Percentiles rank a stretch among this genome's conserved stretches.
Conservation (phyloP, 192 early-diverging fungal genomes). For the Polychytrium aggregatum region DNA sequence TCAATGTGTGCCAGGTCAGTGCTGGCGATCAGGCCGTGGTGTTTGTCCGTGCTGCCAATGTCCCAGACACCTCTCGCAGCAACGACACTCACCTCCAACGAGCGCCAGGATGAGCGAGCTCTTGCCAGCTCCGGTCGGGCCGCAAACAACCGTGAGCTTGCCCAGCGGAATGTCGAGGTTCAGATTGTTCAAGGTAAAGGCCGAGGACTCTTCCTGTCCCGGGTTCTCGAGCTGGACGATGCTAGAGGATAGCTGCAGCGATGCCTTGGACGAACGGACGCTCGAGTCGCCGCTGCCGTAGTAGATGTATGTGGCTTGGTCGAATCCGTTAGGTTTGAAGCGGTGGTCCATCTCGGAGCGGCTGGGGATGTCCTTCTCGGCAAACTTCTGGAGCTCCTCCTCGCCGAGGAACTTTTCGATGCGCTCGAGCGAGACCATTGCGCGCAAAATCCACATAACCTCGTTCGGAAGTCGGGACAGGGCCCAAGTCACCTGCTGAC, state of each 20-base stretch:
- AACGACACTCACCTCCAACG: conserved; percentile 33
- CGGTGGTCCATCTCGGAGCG: not conserved
- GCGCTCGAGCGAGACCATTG: conserved; percentile 42
- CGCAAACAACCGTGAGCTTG: conserved; percentile 53
- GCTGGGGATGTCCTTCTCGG: conserved; percentile 4
- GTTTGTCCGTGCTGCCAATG: no score
- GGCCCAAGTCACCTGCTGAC: conserved; percentile 48
- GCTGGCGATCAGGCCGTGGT: no score
- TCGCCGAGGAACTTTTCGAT: conserved; percentile 68
- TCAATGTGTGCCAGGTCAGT: no score
- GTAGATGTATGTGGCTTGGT: conserved; percentile 4
- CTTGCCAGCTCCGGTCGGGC: conserved; percentile 88
- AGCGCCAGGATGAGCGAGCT: conserved; percentile 63
- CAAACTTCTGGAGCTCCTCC: conserved; percentile 45
- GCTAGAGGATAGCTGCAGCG: not conserved
- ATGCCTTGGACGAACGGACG: not conserved
- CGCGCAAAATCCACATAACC: conserved; percentile 37
- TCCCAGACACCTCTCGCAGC: no score
- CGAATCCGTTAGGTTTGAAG: no score
- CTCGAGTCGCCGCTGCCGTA: not conserved
- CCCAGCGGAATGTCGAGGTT: conserved; percentile 14
- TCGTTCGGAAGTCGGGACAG: conserved; percentile 43
- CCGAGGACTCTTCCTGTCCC: not conserved
- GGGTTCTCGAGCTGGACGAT: not conserved
- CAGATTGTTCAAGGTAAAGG: conserved; percentile 26